Percentiles rank a stretch among this genome's conserved stretches.
phyloP scores from a whole-genome alignment of 2,329 filamentous ascomycete genomes.

The Coccinonectria pachysandricola region DNA sequence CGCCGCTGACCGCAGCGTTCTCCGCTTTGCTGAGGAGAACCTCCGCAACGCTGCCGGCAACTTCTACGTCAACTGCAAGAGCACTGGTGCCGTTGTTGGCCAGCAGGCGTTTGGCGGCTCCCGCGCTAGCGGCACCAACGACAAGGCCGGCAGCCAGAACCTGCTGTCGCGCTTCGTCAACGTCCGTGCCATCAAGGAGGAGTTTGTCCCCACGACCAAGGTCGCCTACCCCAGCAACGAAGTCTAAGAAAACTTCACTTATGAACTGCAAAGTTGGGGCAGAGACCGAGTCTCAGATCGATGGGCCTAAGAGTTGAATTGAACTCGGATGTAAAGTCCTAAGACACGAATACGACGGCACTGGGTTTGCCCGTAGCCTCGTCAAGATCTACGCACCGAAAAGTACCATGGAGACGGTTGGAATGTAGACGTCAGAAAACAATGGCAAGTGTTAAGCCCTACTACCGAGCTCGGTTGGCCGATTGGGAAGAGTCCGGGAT shows the following conservation, averaged over 20 bases:
- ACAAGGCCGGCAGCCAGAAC: conserved; percentile 60
- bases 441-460: no score
- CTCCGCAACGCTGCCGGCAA: conserved; percentile 68
- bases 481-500: conserved; percentile 8
- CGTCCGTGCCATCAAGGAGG: conserved; percentile 62
- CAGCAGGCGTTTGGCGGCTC: conserved; percentile 65
- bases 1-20: conserved; percentile 54
- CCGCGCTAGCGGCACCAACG: conserved; percentile 59
- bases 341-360: no score
- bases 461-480: conserved; percentile 1
- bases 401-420: no score
- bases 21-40: conserved; percentile 59
- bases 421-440: no score
- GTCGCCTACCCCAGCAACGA: conserved; percentile 66
- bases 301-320: no score
- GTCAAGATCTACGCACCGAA: no score
- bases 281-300: no score
- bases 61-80: conserved; percentile 82
- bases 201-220: conserved; percentile 53
- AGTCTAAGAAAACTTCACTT: conserved; percentile 35
- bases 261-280: no score
- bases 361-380: no score
- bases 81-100: conserved; percentile 61
- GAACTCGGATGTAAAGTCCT: no score
- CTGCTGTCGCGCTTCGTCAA: conserved; percentile 57